Base-by-base conservation (phyloP, 371 early-diverging fungal genomes). In the Rhizopus stolonifer region DNA sequence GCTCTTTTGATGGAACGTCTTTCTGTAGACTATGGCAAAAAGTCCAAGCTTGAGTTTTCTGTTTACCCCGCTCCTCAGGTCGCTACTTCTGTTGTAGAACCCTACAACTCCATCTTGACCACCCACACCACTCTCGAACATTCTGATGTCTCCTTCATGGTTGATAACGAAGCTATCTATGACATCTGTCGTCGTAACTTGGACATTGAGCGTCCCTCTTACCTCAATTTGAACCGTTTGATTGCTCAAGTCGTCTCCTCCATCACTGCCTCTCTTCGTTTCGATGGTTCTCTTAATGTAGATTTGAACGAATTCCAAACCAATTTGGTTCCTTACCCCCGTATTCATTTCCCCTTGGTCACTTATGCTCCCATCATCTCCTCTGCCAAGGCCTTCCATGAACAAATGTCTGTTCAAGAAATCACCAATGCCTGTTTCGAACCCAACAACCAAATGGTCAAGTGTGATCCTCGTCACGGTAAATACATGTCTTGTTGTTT, bases 241-340 rank as follows among this genome's bases (percentile, higher is more conserved):
- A 96, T 99, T 71, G 97, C 99, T 52, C 99, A 99, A 80, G 98
- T 99, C 46, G 98, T 98, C 47, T 98, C 98, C 46, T 98, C 98
- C 61, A 96, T 99, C 85, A 99, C 99, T 42, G 96, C 99, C 24
- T 95, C 99, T 51, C 89, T 99, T 58, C 91, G 99, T 72, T 99
- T 99, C 80, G 91, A 93, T 50, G 97, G 97, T 53, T 87, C 90
- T 34, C 80, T 96, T 60, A 96, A 96, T 76, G 95, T 95, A 34
- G 97, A 96, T 69, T 71, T 96, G 75, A 94, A 88, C 54, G 95
- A 96, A 81, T 94, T 96, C 86, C 94, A 93, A 74, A 94, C 95
- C 53, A 95, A 96, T 81, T 81, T 96, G 75, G 94, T 96, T 24
- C 96, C 96, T 32, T 96, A 92, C 74, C 96, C 96, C 59, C 90